Conservation (phyloP, 1,139 yeast species). For the Nematodospora anomalae region DNA sequence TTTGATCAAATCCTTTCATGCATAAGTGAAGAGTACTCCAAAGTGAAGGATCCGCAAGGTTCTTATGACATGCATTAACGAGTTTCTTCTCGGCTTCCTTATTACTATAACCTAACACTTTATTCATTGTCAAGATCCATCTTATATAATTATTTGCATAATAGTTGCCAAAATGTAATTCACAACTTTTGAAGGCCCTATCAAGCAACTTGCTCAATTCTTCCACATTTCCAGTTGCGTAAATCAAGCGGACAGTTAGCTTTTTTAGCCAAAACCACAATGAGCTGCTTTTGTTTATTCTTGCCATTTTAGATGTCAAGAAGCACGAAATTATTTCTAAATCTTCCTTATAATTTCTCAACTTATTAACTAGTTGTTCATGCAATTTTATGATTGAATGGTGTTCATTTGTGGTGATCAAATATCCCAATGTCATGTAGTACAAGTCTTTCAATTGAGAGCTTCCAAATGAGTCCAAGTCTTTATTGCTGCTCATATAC, state of each 20-base stretch:
- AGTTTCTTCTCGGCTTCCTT: background rate
- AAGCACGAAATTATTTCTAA: conserved; percentile 33
- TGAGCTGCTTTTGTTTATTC: conserved; percentile 45
- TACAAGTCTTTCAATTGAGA: conserved; percentile 13
- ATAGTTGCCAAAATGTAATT: conserved; percentile 43
- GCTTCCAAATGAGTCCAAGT: background rate
- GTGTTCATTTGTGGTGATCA: conserved; percentile 44
- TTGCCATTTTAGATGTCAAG: conserved; percentile 32
- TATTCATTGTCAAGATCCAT: conserved; percentile 28
- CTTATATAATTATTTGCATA: conserved; percentile 36
- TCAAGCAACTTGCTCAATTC: conserved; percentile 13
- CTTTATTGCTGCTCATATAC: background rate
- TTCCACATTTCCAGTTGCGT: conserved; percentile 2
- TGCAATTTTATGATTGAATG: conserved; percentile 35
- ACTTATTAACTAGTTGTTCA: conserved; percentile 23
- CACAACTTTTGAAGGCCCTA: conserved; percentile 31
- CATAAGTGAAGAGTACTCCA: conserved; percentile 27
- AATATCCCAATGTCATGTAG: conserved; percentile 33
- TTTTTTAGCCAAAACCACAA: conserved; percentile 41
- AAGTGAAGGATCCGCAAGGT: conserved; percentile 29
- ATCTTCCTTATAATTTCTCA: conserved; percentile 22
- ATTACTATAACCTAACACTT: conserved; percentile 4
- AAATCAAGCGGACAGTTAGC: conserved; percentile 21
- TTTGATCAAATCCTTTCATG: background rate
- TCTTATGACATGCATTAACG: conserved; percentile 5